Evolutionary conservation across 306 rosid species (phyloP).

Genomic region (Dicorynia guianensis): DNA sequence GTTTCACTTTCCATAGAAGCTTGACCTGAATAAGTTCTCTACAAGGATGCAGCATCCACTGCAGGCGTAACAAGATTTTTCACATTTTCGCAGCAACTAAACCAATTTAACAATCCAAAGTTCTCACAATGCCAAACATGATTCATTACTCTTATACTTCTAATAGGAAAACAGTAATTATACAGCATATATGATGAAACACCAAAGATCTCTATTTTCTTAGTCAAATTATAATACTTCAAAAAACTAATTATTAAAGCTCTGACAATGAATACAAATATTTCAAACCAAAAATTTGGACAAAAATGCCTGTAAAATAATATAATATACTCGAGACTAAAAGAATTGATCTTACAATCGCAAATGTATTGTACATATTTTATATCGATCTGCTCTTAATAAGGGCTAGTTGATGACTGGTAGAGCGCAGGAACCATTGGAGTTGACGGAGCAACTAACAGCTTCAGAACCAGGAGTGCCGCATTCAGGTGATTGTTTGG

Average conservation of each 20-base stretch:
- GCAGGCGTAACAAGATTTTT: no score
- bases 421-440: slow-evolving; percentile 52
- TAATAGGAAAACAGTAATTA: slow-evolving; percentile 40
- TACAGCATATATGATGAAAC: slow-evolving; percentile 48
- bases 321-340: slow-evolving; percentile 49
- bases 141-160: slow-evolving; percentile 33
- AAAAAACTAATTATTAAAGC: slow-evolving; percentile 24
- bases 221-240: slow-evolving; percentile 29
- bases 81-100: no score
- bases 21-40: no score
- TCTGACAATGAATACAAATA: slow-evolving; percentile 5
- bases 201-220: slow-evolving; percentile 31
- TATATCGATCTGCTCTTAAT: slow-evolving; percentile 21
- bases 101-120: no score
- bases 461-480: slow-evolving; percentile 55
- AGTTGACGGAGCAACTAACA: slow-evolving; percentile 50
- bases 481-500: slow-evolving; percentile 62
- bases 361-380: slow-evolving; percentile 32
- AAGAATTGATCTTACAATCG: slow-evolving; percentile 55
- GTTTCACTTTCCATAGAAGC: no score
- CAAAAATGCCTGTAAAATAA: slow-evolving; percentile 40
- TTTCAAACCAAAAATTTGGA: slow-evolving; percentile 24
- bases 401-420: slow-evolving; percentile 49
- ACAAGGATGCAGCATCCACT: no score
- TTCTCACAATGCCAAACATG: no score